Conservation (phyloP, 2,329 filamentous ascomycete species). For the Fusarium mexicanum region DNA sequence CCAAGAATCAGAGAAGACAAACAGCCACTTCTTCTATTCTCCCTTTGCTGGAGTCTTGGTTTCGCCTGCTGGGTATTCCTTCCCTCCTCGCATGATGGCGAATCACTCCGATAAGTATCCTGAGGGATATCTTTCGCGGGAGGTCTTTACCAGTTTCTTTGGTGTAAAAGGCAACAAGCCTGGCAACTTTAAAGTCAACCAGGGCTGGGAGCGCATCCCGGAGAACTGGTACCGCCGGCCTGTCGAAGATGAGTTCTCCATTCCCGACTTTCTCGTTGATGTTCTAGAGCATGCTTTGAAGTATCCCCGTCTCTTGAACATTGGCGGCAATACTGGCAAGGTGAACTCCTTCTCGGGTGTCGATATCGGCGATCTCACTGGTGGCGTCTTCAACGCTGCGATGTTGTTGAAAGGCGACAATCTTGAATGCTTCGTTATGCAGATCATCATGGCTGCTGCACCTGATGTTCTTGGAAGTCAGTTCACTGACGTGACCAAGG, state of each 20-base stretch:
- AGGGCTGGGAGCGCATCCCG: slow-evolving; percentile 6
- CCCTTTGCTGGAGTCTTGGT: background rate
- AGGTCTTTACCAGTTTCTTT: slow-evolving; percentile 5
- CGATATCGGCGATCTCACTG: slow-evolving; percentile 46
- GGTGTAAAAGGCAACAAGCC: slow-evolving; percentile 1
- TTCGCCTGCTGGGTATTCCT: slow-evolving; percentile 2
- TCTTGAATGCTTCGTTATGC: slow-evolving; percentile 50
- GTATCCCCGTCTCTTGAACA: background rate
- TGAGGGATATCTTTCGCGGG: background rate
- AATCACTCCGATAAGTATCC: slow-evolving; percentile 7
- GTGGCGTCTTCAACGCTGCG: slow-evolving; percentile 54
- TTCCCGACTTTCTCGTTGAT: background rate
- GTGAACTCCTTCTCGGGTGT: background rate
- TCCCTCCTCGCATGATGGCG: slow-evolving; percentile 9
- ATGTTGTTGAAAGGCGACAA: slow-evolving; percentile 58
- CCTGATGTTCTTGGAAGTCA: slow-evolving; percentile 8
- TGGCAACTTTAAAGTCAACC: slow-evolving; percentile 12
- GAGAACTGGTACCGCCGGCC: slow-evolving; percentile 11
- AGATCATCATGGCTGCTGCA: slow-evolving; percentile 44
- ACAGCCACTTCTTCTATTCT: background rate
- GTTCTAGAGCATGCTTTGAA: background rate
- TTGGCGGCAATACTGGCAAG: slow-evolving; percentile 1
- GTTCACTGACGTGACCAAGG: slow-evolving; percentile 2
- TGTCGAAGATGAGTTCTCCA: background rate
- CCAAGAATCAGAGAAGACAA: slow-evolving; percentile 44